Conservation (phyloP, 768 basidiomycete genomes). For the Harrya chromipes region DNA sequence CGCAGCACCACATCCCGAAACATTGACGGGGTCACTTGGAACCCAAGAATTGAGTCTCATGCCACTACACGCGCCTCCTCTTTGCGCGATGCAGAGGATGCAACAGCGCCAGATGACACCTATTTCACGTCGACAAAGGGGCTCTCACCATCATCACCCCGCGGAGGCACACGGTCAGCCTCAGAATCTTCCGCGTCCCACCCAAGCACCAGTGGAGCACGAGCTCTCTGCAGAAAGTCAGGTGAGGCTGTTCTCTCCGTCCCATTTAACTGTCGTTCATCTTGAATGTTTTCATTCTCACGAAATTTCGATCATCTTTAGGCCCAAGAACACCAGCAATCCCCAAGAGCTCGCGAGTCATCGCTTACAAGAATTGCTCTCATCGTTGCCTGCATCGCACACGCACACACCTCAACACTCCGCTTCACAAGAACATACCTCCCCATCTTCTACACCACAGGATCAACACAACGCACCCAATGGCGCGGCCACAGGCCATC, state of each 20-base stretch:
- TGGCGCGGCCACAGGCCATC: not conserved
- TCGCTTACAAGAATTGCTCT: slow-evolving; percentile 26
- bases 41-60: too few species aligned
- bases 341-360: slow-evolving; percentile 15
- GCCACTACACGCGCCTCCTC: too few species aligned
- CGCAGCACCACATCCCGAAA: too few species aligned
- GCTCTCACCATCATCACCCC: not conserved
- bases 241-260: slow-evolving; percentile 1
- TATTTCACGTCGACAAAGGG: slow-evolving; percentile 8
- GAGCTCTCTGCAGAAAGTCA: not conserved
- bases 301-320: not conserved
- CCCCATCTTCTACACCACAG: not conserved
- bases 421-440: not conserved
- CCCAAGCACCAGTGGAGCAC: too few species aligned
- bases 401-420: not conserved
- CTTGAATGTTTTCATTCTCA: not conserved
- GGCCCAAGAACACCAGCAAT: not conserved
- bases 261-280: not conserved
- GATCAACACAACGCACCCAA: not conserved
- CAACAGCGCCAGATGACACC: slow-evolving; percentile 13
- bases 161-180: not conserved
- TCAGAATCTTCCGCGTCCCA: not conserved
- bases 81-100: too few species aligned
- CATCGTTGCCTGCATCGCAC: slow-evolving; percentile 4
- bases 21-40: too few species aligned